Base-by-base conservation (phyloP, 805 yeast species). In the Yarrowia hollandica region DNA sequence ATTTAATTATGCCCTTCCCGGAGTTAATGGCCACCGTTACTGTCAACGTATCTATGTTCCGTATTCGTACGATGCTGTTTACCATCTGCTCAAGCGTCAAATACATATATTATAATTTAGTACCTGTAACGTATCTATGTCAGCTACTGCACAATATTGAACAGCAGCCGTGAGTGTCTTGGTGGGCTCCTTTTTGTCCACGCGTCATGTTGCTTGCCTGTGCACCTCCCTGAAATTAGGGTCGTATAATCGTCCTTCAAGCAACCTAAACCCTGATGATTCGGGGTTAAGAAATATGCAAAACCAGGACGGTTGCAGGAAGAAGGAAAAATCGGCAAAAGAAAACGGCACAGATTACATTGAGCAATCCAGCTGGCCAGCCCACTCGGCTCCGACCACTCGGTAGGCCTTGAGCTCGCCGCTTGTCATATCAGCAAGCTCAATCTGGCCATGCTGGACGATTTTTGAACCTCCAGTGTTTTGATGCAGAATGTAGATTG, bases 341-440 rank as follows among this genome's bases (percentile, higher is more conserved):
- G 23, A 10, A 39, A 15, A 8, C 23, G 18, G 48, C 33, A 25
- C 26, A 33, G 22, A 9, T 15, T 33, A 48, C 55, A 48, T 48
- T 28, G 38, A 18, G 28, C 55, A 48, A 12, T 54, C 60, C 3
- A 65, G 41, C 25, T 62, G 63, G 8, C 66, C 67, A 14, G 67
- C 69, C 76, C 76, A 73, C 16, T 64, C 68, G 35, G 63, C 62
- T 60, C 65, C 59, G 15, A 70, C 72, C 26, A 70, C 72, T 22
- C 76, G 62, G 59, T 60, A 73, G 12, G 70, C 68, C 55, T 62
- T 61, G 21, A 71, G 54, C 6, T 59, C 63, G 11, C 76, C 76
- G 3, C 63, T 48, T 1, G 58, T 62, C 62, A 73, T 60, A 16
- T 66, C 61, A 2, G 60, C 61, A 6, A 73, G 59, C 31, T 65